These are phyloP conservation scores for Novymonas esmeraldas DNA, from an alignment of 208 protist species.

Conservation along the genomic window DNA sequence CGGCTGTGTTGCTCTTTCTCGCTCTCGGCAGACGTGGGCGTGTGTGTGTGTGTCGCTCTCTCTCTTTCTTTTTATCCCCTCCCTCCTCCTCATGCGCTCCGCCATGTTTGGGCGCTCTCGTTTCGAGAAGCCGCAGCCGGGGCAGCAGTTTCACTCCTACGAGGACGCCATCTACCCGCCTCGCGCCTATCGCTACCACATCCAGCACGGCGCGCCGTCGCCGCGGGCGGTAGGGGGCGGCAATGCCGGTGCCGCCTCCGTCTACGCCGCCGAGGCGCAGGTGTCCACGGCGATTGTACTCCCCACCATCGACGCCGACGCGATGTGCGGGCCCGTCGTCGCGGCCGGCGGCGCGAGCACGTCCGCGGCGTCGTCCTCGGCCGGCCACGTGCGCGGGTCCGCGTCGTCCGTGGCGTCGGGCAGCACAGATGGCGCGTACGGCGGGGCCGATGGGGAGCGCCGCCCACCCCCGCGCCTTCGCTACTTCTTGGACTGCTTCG, in stretches of 20 bases:
- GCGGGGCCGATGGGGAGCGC: constrained; percentile 14
- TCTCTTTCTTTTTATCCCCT: background rate
- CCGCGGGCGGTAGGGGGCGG: constrained; percentile 1
- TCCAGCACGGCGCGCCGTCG: constrained; percentile 24
- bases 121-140: constrained; percentile 33
- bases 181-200: constrained; percentile 73
- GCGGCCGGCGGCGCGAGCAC: constrained; percentile 15
- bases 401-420: constrained; percentile 9
- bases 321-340: constrained; percentile 41
- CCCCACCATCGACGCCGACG: constrained; percentile 76
- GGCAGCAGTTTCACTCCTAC: constrained; percentile 49
- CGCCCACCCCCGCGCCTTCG: constrained; percentile 47
- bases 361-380: constrained; percentile 5
- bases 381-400: constrained; percentile 10
- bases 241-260: background rate
- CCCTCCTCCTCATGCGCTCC: background rate
- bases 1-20: background rate
- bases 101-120: constrained; percentile 26
- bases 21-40: background rate
- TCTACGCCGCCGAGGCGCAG: constrained; percentile 1
- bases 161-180: constrained; percentile 71
- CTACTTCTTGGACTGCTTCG: constrained; percentile 67
- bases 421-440: constrained; percentile 5
- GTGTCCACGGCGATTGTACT: constrained; percentile 39
- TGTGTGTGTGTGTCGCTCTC: too few relatives aligned